Evolutionary conservation across 2,329 filamentous ascomycete species (phyloP).

Genomic region (Fusarium equiseti): DNA sequence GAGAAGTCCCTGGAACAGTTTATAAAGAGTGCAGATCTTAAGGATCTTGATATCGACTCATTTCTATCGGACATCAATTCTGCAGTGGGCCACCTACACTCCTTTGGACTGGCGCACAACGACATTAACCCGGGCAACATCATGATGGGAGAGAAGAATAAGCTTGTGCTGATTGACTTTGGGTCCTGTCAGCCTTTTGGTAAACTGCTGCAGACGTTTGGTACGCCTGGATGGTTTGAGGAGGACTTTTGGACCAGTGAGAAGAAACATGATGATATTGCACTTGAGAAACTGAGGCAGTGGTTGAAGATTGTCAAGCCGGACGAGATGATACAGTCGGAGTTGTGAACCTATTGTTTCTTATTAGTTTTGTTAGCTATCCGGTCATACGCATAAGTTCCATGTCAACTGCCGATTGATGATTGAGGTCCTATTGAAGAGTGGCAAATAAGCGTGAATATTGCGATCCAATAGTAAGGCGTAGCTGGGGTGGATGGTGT

Average conservation of each 20-base stretch:
- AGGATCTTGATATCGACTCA: neutral
- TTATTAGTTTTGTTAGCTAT: rapidly evolving
- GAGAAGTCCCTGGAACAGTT: neutral
- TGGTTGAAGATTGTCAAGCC: neutral
- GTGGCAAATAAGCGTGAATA: constrained; percentile 25
- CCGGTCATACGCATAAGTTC: neutral
- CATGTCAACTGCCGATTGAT: constrained; percentile 12
- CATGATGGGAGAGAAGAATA: neutral
- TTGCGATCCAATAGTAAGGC: constrained; percentile 20
- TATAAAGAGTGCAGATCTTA: rapidly evolving
- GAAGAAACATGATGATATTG: neutral
- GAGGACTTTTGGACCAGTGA: neutral
- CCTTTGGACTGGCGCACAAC: neutral
- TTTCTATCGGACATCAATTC: neutral
- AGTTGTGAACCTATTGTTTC: neutral
- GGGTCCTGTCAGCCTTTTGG: neutral
- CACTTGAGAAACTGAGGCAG: neutral
- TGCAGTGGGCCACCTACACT: neutral
- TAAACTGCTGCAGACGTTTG: neutral
- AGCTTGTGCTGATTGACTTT: neutral
- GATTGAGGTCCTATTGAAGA: neutral
- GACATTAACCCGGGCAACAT: neutral
- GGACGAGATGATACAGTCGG: neutral
- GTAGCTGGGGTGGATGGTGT: neutral
- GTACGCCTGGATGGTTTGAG: neutral